Conservation (phyloP, 2,329 filamentous ascomycete genomes). For the Claviceps digitariae region DNA sequence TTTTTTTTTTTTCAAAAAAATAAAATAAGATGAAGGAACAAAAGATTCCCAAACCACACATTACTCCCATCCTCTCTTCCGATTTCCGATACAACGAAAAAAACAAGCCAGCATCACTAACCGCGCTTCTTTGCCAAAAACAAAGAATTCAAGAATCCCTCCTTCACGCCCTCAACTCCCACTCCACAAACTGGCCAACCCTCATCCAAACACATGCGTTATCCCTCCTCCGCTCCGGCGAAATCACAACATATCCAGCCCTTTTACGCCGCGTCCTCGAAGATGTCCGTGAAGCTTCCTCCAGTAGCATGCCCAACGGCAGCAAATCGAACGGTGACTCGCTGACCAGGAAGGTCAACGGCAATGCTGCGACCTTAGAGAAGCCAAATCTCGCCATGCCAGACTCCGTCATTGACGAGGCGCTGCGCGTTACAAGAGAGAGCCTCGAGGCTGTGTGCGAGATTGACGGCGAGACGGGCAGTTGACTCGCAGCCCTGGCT, state of each 20-base stretch:
- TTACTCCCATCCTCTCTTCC: not conserved
- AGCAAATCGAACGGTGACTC: conserved; percentile 22
- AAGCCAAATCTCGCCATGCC: conserved; percentile 40
- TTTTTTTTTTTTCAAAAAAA: not conserved
- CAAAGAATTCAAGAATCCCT: conserved; percentile 49
- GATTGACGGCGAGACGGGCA: conserved; percentile 17
- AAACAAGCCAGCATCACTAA: conserved; percentile 1
- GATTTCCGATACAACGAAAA: not conserved
- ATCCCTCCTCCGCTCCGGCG: conserved; percentile 44
- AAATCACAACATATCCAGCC: conserved; percentile 45
- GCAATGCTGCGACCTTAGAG: conserved; percentile 10
- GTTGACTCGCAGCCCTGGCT: conserved; percentile 5
- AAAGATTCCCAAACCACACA: not conserved
- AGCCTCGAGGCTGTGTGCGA: conserved; percentile 38
- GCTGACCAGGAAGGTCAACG: conserved; percentile 13
- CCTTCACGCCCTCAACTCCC: conserved; percentile 46
- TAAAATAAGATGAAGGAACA: not conserved
- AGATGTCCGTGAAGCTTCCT: conserved; percentile 41
- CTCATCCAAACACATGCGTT: conserved; percentile 46
- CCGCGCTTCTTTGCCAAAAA: not conserved
- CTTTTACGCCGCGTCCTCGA: conserved; percentile 47
- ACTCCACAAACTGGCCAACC: conserved; percentile 50
- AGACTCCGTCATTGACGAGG: conserved; percentile 45
- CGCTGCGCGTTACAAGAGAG: conserved; percentile 45
- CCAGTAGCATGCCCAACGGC: conserved; percentile 16